Evolutionary conservation across 2,329 filamentous ascomycete species (phyloP).

Genomic region (Davidsoniella virescens): DNA sequence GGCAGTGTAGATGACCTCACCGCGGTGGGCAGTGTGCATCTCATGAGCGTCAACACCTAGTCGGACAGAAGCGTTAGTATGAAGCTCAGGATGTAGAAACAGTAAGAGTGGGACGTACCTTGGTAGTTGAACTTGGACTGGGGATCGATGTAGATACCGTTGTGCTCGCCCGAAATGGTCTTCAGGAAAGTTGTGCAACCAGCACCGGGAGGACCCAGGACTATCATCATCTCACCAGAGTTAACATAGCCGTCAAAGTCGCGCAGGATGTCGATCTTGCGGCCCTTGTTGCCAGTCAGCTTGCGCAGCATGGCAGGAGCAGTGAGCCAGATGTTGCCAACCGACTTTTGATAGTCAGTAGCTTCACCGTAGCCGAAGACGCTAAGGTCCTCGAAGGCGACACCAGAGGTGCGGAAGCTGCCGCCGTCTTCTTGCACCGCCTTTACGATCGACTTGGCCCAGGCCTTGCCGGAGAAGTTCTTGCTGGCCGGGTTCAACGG

Average conservation of each 20-base stretch:
- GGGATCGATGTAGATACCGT: constrained; percentile 59
- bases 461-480: constrained; percentile 38
- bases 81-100: constrained; percentile 8
- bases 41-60: constrained; percentile 47
- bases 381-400: constrained; percentile 51
- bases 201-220: constrained; percentile 54
- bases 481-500: constrained; percentile 35
- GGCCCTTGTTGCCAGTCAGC: constrained; percentile 34
- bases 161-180: constrained; percentile 67
- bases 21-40: constrained; percentile 64
- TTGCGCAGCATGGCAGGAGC: constrained; percentile 27
- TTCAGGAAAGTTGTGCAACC: constrained; percentile 77
- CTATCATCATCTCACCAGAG: constrained; percentile 60
- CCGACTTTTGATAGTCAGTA: constrained; percentile 56
- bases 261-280: constrained; percentile 51
- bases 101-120: constrained; percentile 18
- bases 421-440: constrained; percentile 35
- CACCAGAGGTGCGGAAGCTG: constrained; percentile 42
- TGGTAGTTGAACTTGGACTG: constrained; percentile 69
- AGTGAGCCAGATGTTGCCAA: constrained; percentile 44
- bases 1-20: constrained; percentile 75
- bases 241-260: constrained; percentile 52
- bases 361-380: constrained; percentile 51
- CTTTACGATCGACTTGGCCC: constrained; percentile 43
- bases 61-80: constrained; percentile 14